Percentiles rank a stretch among this genome's conserved stretches.
phyloP scores from a whole-genome alignment of 805 yeast genomes.

The Kodamaea laetipori region DNA sequence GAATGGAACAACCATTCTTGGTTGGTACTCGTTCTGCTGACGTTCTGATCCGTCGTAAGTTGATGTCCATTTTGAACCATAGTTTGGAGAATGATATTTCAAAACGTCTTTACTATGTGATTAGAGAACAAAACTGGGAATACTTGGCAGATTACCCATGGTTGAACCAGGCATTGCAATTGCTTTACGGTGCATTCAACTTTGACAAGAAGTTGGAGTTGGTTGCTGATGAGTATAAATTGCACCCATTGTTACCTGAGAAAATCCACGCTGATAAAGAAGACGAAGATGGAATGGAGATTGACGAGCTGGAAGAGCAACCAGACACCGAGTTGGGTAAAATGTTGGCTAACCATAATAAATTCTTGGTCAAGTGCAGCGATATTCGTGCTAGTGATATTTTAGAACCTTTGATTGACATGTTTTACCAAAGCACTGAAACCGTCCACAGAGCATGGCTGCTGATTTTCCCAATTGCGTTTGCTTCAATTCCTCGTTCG shows the following conservation, averaged over 20 bases:
- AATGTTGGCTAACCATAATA: constrained; percentile 30
- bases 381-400: constrained; percentile 57
- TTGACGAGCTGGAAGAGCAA: constrained; percentile 24
- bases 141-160: constrained; percentile 89
- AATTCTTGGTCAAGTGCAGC: constrained; percentile 32
- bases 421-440: constrained; percentile 79
- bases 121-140: constrained; percentile 98
- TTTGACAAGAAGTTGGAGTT: constrained; percentile 49
- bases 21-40: constrained; percentile 89
- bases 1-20: constrained; percentile 95
- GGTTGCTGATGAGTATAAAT: constrained; percentile 48
- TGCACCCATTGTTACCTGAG: constrained; percentile 55
- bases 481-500: constrained; percentile 69
- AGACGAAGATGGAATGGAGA: constrained; percentile 19
- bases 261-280: constrained; percentile 21
- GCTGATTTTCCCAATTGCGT: constrained; percentile 78
- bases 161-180: constrained; percentile 90
- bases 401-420: constrained; percentile 69
- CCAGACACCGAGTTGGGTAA: constrained; percentile 14
- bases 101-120: constrained; percentile 79
- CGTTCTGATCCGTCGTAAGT: constrained; percentile 67
- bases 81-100: constrained; percentile 77
- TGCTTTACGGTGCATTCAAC: constrained; percentile 78
- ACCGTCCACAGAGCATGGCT: constrained; percentile 85
- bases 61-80: constrained; percentile 76